Percentiles rank a stretch among this genome's conserved stretches.
phyloP scores from a whole-genome alignment of 805 yeast genomes.

The Saccharomycopsis sp. region DNA sequence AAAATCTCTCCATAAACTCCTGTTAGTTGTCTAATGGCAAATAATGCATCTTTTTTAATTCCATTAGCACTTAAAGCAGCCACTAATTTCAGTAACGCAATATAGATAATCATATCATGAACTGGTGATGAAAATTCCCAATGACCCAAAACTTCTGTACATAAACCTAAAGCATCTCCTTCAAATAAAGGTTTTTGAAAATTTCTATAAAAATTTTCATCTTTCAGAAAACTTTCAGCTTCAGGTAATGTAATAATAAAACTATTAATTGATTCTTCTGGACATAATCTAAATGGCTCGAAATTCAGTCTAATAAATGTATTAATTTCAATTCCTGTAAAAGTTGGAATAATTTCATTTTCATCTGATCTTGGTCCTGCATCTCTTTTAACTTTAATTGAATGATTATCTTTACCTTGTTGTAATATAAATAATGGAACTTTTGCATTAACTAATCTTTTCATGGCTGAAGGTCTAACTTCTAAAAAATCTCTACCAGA shows the following conservation, averaged over 20 bases:
- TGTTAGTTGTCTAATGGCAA: neutral
- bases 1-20: neutral
- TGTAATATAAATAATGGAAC: neutral
- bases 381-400: neutral
- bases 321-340: neutral
- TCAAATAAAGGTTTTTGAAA: neutral
- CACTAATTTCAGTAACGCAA: neutral
- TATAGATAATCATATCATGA: constrained; percentile 5
- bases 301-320: too few relatives aligned
- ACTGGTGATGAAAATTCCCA: neutral
- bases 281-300: neutral
- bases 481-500: neutral
- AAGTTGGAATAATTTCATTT: neutral
- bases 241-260: neutral
- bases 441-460: neutral
- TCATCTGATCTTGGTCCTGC: neutral
- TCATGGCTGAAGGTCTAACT: neutral
- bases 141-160: neutral
- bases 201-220: neutral
- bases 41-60: neutral
- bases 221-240: neutral
- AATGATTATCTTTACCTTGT: neutral
- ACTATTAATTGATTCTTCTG: neutral
- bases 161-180: constrained; percentile 7
- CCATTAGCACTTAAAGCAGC: constrained; percentile 1